Evolutionary conservation across 768 basidiomycete genomes (phyloP), one percentile per base, ranked within the genome.

Genomic region (Boletus reticuloceps): DNA sequence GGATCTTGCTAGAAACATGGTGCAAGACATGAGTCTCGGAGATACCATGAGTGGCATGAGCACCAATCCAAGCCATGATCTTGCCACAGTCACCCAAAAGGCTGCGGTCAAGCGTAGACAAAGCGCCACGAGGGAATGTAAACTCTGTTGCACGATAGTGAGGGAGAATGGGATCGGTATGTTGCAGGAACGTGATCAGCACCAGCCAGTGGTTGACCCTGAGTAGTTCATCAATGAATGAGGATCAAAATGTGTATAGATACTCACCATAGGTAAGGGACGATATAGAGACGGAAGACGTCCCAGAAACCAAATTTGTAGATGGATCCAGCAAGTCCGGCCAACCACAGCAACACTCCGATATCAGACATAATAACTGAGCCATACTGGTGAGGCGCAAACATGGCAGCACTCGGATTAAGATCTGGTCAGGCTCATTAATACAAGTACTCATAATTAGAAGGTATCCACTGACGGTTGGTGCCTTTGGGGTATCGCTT

Each of bases 121-220:
- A 84, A 16, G 96, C 96, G 55, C 96, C 96, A 62, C 94, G 91
- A 42, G 88, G 78, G 82, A 98, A 99, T 38, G 87, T 94, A 80
- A 96, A 98, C 67, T 89, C 87, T 37, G 83, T 68, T 14, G 86
- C 83, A 59, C 91, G 89, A 80, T 97, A 98, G 75, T 98, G 96
- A 47, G 95, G 95, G 42, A 98, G 83, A 44, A 89, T 72, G 19
- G 95, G 93, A 75, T 98, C 96, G 64, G 96, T 98, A 79, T 99
- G 96, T 77, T 99, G 96, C 48, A 98, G 80, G 88, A 93, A 98
- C 19, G 94, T 97, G 77, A 98, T 97, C 64, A 94, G 66, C 54
- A 98, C 92, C 51, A 98, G 81, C 94, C 94, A 97, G 79, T 94
- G 91, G 79, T 92, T 92, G 51, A 88, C 84, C 85, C 83, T 86